These are phyloP conservation scores for Cichorium intybus DNA, from an alignment of 140 eudicot species.

Conservation along the genomic window DNA sequence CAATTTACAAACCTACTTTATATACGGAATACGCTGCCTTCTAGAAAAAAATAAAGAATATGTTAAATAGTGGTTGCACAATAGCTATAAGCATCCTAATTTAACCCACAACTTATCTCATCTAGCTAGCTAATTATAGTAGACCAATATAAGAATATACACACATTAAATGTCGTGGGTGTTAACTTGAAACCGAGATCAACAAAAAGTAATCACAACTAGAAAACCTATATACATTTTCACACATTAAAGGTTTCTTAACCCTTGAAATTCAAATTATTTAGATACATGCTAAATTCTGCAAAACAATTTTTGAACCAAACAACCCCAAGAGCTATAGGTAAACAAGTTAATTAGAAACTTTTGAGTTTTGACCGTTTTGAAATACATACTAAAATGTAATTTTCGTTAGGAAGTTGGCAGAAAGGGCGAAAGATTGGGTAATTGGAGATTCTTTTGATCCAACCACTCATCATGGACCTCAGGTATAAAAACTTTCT, in stretches of 20 bases:
- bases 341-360: background rate
- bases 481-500: constrained; percentile 34
- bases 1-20: too few species aligned
- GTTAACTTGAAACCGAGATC: background rate
- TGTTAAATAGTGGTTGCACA: too few species aligned
- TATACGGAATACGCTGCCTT: too few species aligned
- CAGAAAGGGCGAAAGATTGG: constrained; percentile 41
- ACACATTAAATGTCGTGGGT: background rate
- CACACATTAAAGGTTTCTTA: background rate
- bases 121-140: too few species aligned
- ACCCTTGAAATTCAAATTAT: too few species aligned
- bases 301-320: too few species aligned
- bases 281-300: too few species aligned
- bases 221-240: background rate
- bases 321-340: background rate
- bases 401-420: constrained; percentile 24
- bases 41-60: too few species aligned
- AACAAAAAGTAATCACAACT: background rate
- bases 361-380: background rate
- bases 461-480: constrained; percentile 48
- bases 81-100: too few species aligned
- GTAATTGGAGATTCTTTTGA: constrained; percentile 68
- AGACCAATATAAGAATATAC: background rate
- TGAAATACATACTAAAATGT: background rate
- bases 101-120: too few species aligned